Evolutionary conservation across 768 basidiomycete species (phyloP).

Genomic region (Lactarius quietus): DNA sequence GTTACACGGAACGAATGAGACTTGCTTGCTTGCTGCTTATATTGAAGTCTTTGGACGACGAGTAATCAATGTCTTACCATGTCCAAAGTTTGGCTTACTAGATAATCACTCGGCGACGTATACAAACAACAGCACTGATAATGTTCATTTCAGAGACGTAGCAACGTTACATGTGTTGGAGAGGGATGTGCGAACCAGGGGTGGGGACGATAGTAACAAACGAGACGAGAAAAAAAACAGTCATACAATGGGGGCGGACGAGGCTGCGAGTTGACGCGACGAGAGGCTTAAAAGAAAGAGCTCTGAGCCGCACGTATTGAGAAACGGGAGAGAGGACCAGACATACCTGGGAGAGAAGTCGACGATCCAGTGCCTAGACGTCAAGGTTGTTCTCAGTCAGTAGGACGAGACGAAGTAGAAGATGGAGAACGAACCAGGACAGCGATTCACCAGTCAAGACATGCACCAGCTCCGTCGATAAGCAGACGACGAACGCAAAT

Average conservation of each 20-base stretch:
- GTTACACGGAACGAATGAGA: too few species aligned
- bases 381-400: constrained; percentile 17
- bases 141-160: constrained; percentile 7
- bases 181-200: constrained; percentile 4
- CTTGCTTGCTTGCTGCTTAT: too few species aligned
- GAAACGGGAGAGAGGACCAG: too few species aligned
- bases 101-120: constrained; percentile 4
- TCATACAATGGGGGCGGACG: background rate
- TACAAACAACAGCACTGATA: constrained; percentile 2
- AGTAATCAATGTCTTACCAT: too few species aligned
- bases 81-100: too few species aligned
- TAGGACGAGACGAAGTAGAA: constrained; percentile 18
- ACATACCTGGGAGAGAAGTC: constrained; percentile 1
- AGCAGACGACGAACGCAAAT: constrained; percentile 6
- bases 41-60: too few species aligned
- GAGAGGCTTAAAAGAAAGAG: too few species aligned
- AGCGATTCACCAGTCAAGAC: too few species aligned
- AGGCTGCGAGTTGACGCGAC: too few species aligned
- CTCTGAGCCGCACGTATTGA: too few species aligned
- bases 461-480: constrained; percentile 10
- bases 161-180: constrained; percentile 2
- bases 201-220: background rate
- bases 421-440: constrained; percentile 24
- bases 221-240: constrained; percentile 3
- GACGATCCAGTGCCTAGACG: constrained; percentile 20